These are phyloP conservation scores for Hyphodiscus hymeniophilus DNA, from an alignment of 495 filamentous ascomycete species.

Conservation along the genomic window DNA sequence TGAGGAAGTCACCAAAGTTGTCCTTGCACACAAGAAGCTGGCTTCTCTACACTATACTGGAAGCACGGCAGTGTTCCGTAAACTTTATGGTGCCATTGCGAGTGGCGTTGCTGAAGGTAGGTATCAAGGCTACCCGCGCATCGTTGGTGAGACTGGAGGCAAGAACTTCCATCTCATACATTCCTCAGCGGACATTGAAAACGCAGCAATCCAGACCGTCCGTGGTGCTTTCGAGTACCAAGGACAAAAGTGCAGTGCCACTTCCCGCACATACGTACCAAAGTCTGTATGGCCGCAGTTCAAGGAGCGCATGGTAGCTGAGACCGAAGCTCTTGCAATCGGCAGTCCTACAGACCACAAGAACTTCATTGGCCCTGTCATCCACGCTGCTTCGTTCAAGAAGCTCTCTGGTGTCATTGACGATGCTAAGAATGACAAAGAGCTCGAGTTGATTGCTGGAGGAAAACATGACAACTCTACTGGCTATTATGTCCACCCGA, in stretches of 20 bases:
- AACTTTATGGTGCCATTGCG: slow-evolving; percentile 63
- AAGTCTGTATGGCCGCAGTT: slow-evolving; percentile 62
- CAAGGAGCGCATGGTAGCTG: slow-evolving; percentile 48
- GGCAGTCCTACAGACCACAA: slow-evolving; percentile 62
- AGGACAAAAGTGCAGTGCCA: slow-evolving; percentile 84
- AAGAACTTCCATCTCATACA: slow-evolving; percentile 92
- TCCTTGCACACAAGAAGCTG: slow-evolving; percentile 61
- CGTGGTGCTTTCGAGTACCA: slow-evolving; percentile 86
- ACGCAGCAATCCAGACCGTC: slow-evolving; percentile 72
- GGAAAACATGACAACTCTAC: slow-evolving; percentile 59
- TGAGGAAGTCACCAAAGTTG: slow-evolving; percentile 59
- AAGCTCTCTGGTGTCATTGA: slow-evolving; percentile 62
- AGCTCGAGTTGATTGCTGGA: slow-evolving; percentile 55
- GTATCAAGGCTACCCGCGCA: slow-evolving; percentile 69
- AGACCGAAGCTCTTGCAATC: slow-evolving; percentile 57
- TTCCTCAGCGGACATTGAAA: slow-evolving; percentile 60
- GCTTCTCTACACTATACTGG: slow-evolving; percentile 76
- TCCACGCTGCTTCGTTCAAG: slow-evolving; percentile 63
- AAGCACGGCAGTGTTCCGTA: slow-evolving; percentile 72
- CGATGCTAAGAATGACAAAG: slow-evolving; percentile 53
- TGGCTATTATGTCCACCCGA: slow-evolving; percentile 68
- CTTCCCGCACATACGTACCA: slow-evolving; percentile 68
- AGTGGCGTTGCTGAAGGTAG: slow-evolving; percentile 55
- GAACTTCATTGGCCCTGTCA: slow-evolving; percentile 72
- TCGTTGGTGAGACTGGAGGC: slow-evolving; percentile 81